Conservation (phyloP, 371 early-diverging fungal species). For the Actinomortierella ambigua region DNA sequence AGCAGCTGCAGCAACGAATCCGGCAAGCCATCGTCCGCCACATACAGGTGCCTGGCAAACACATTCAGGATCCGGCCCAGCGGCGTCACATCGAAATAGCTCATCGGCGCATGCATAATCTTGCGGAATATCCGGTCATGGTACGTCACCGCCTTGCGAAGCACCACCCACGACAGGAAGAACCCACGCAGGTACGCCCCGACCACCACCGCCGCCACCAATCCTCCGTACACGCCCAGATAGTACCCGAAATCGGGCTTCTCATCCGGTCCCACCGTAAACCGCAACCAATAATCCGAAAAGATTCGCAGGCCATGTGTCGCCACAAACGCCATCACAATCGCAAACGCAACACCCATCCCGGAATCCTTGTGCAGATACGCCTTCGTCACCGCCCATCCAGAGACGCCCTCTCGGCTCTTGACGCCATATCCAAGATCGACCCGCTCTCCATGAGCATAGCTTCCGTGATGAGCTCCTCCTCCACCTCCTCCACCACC, state of each 20-base stretch:
- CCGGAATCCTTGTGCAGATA: slow-evolving; percentile 43
- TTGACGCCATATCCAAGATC: slow-evolving; percentile 38
- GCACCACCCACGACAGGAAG: slow-evolving; percentile 47
- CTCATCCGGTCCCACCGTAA: slow-evolving; percentile 25
- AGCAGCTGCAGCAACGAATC: slow-evolving; percentile 48
- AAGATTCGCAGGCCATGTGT: slow-evolving; percentile 39
- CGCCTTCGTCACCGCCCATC: slow-evolving; percentile 47
- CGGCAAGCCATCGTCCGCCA: slow-evolving; percentile 70
- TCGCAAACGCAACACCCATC: slow-evolving; percentile 21
- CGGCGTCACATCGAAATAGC: slow-evolving; percentile 81
- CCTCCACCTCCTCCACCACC: slow-evolving; percentile 3
- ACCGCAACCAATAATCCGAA: slow-evolving; percentile 48
- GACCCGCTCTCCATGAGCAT: slow-evolving; percentile 31
- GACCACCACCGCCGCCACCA: slow-evolving; percentile 49
- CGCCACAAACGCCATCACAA: slow-evolving; percentile 24
- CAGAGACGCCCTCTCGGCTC: slow-evolving; percentile 43
- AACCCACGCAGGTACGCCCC: slow-evolving; percentile 53
- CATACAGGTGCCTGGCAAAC: slow-evolving; percentile 76
- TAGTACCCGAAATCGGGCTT: slow-evolving; percentile 31
- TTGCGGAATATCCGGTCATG: slow-evolving; percentile 57
- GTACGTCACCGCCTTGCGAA: slow-evolving; percentile 51
- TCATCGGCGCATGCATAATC: slow-evolving; percentile 72
- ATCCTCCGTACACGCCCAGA: slow-evolving; percentile 52
- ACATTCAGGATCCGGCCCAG: slow-evolving; percentile 75
- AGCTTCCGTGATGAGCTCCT: slow-evolving; percentile 11